phyloP scores from a whole-genome alignment of 768 basidiomycete species.

The Auricularia sp. region DNA sequence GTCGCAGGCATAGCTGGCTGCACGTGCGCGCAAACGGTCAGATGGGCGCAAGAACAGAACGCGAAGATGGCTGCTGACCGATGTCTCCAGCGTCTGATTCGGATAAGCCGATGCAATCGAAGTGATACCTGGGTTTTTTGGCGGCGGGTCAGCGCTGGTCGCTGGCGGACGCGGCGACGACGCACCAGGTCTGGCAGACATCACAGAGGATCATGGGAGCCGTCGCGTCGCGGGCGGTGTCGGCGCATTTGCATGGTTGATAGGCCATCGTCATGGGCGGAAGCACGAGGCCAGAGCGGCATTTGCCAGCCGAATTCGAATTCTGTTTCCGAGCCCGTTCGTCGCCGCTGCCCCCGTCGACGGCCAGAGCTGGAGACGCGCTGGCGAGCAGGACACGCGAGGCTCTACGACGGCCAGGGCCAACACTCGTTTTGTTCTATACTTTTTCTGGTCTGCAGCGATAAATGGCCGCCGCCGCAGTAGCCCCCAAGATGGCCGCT shows the following conservation, averaged over 20 bases:
- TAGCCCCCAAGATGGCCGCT: constrained; percentile 20
- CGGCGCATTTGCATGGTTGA: neutral
- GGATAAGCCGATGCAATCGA: constrained; percentile 57
- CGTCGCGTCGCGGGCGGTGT: constrained; percentile 43
- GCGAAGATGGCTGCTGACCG: constrained; percentile 36
- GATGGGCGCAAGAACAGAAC: constrained; percentile 5
- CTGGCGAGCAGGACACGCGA: neutral
- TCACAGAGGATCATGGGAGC: constrained; percentile 73
- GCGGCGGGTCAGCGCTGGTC: neutral
- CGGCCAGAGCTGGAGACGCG: neutral
- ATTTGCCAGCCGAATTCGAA: neutral
- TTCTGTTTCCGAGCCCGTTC: neutral
- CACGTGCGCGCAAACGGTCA: neutral
- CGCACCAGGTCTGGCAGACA: constrained; percentile 63
- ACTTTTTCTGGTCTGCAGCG: constrained; percentile 18
- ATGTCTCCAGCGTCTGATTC: constrained; percentile 65
- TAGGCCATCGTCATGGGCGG: neutral
- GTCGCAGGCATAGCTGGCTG: constrained; percentile 52
- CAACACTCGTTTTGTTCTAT: neutral
- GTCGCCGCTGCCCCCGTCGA: neutral
- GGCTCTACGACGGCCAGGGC: neutral
- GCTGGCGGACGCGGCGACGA: constrained; percentile 2
- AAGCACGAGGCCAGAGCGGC: neutral
- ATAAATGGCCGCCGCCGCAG: constrained; percentile 22
- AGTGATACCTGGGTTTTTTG: constrained; percentile 60